phyloP scores from a whole-genome alignment of 2,329 filamentous ascomycete genomes.

The Diatrype stigma region DNA sequence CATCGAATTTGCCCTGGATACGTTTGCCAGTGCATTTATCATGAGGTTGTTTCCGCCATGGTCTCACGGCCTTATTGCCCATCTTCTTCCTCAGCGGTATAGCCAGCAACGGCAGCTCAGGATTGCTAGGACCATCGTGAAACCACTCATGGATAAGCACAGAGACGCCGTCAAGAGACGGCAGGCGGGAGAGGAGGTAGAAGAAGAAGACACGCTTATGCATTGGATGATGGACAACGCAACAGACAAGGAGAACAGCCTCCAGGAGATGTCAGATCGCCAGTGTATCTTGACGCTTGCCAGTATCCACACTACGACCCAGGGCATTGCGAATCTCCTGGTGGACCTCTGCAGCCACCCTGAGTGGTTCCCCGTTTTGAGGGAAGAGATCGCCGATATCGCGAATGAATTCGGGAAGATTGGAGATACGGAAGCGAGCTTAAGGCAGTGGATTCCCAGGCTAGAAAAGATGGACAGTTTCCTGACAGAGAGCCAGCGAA shows the following conservation, averaged over 20 bases:
- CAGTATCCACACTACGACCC: conserved; percentile 5
- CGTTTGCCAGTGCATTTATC: conserved; percentile 8
- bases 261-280: background rate
- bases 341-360: conserved; percentile 13
- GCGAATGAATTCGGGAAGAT: conserved; percentile 2
- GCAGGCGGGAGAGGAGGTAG: background rate
- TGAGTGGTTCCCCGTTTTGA: conserved; percentile 7
- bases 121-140: background rate
- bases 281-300: conserved; percentile 8
- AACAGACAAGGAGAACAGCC: conserved; percentile 3
- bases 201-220: conserved; percentile 9
- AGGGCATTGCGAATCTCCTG: conserved; percentile 2
- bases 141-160: conserved; percentile 3
- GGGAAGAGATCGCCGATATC: conserved; percentile 8
- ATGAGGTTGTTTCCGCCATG: conserved; percentile 12
- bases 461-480: conserved; percentile 12
- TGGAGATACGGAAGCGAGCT: background rate
- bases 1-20: conserved; percentile 9
- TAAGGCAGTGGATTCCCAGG: conserved; percentile 5
- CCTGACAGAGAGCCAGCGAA: conserved; percentile 7
- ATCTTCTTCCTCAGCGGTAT: conserved; percentile 25
- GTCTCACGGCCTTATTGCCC: conserved; percentile 26
- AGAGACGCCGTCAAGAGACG: background rate
- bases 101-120: background rate
- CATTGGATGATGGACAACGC: conserved; percentile 12